Percentiles rank a stretch among this genome's conserved stretches.
phyloP scores from a whole-genome alignment of 164 flowering plant genomes.

The Berberis thunbergii region DNA sequence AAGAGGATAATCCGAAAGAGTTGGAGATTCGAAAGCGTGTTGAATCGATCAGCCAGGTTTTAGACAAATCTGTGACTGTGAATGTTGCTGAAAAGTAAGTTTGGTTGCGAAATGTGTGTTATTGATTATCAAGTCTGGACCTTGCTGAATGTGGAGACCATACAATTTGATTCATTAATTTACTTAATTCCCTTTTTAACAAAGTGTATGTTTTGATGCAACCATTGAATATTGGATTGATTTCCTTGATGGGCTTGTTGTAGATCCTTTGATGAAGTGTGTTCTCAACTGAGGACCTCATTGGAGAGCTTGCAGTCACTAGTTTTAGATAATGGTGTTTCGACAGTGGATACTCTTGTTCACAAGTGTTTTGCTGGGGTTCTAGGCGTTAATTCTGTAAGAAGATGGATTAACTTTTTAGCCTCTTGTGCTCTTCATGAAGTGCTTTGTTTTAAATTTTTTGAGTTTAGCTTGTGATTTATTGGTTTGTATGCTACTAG shows the following conservation, averaged over 20 bases:
- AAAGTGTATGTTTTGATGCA: not conserved
- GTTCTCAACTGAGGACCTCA: constrained; percentile 29
- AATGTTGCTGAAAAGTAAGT: constrained; percentile 25
- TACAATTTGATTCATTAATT: no score
- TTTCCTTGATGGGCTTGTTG: constrained; percentile 12
- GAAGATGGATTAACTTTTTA: constrained; percentile 11
- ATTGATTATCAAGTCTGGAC: not conserved
- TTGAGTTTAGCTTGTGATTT: not conserved
- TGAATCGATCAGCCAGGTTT: constrained; percentile 27
- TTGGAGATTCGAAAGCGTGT: constrained; percentile 27
- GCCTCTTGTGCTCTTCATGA: not conserved
- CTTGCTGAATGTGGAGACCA: not conserved
- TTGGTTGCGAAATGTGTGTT: not conserved
- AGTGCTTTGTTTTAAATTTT: not conserved
- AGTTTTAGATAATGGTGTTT: constrained; percentile 17
- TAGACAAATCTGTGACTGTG: constrained; percentile 33
- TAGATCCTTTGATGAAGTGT: constrained; percentile 60
- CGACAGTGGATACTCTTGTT: constrained; percentile 34
- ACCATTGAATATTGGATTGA: not conserved
- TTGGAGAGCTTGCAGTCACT: constrained; percentile 35
- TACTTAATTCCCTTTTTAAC: not conserved
- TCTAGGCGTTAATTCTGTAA: constrained; percentile 44
- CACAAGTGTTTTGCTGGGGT: constrained; percentile 35
- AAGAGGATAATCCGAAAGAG: constrained; percentile 13
- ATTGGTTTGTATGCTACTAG: constrained; percentile 25